Evolutionary conservation across 192 early-diverging fungal genomes (phyloP), one percentile per base, ranked within the genome.

Genomic region (Spizellomyces sp.): DNA sequence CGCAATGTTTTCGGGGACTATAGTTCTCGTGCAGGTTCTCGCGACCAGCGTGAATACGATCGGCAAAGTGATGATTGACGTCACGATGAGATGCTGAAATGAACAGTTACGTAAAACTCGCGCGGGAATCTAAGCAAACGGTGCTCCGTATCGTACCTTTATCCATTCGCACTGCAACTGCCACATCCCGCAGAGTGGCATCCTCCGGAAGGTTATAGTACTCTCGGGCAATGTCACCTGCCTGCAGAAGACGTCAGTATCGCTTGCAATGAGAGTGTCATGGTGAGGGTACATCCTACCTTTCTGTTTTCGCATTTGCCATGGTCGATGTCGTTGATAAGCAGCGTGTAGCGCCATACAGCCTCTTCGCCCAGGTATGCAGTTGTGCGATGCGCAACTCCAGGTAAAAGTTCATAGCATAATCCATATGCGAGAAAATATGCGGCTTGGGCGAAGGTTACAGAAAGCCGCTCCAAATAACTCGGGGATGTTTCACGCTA

Each of bases 301-400:
- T 22, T 56, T 7, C n/a, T n/a, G 81, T 41, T 17, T 78, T 41
- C 95, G 93, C 50, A 98, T 95, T 70, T 93, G 90, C 22, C 86
- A 83, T 47, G 96, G 74, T 77, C 94, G 91, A 70, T 36, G 27
- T 36, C 27, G 3, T 36, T 36, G 27, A 36, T 36, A 36, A 36
- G 27, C 27, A 91, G 88, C 7, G 93, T 94, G 79, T 98, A 98
- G 4, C 93, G 92, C 17, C 93, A 83, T 8, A 96, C 91, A 0
- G 96, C 96, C 71, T 92, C 90, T 81, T 98, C 96, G 78, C 96
- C 96, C 41, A 98, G 83, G 65, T 98, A 98, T 0, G 94, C 96
- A 14, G 82, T 80, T 54, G 95, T 88, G 55, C 94, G 88, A 80
- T 98, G 96, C 12, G 90, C 90, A 5, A 87, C 91, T 27, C 81